phyloP scores from a whole-genome alignment of 257 asterid genomes.

The Penstemon eatonii region DNA sequence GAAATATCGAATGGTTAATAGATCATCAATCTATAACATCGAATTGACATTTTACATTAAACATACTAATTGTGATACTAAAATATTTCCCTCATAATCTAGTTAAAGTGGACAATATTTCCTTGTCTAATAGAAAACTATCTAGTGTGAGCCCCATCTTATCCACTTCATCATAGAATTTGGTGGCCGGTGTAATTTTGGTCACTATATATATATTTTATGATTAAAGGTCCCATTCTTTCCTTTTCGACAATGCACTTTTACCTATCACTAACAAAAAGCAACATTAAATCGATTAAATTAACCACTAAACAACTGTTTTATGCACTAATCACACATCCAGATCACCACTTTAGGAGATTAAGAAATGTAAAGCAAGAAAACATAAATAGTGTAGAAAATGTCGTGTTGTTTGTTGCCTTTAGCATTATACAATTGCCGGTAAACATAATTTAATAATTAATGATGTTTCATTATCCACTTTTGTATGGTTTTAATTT shows the following conservation, averaged over 20 bases:
- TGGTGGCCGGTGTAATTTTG: constrained; percentile 1
- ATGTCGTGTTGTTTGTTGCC: neutral
- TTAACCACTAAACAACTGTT: constrained; percentile 16
- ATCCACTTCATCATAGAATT: constrained; percentile 7
- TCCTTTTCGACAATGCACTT: constrained; percentile 8
- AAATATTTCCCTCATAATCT: no score
- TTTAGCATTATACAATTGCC: neutral
- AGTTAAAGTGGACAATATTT: no score
- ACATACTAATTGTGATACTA: no score
- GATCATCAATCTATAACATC: neutral
- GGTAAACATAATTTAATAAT: neutral
- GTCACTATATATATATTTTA: neutral
- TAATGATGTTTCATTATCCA: neutral
- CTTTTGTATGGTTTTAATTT: no score
- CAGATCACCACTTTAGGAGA: neutral
- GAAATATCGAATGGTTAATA: neutral
- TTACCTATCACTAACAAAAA: neutral
- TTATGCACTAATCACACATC: neutral
- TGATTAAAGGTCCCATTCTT: constrained; percentile 6
- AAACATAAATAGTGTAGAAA: constrained; percentile 8
- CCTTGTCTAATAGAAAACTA: no score
- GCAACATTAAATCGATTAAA: neutral
- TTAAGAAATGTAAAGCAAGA: constrained; percentile 15
- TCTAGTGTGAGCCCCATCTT: neutral
- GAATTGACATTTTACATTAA: neutral